Conservation (phyloP, 441 rosid species). For the Brassica hybrid region DNA sequence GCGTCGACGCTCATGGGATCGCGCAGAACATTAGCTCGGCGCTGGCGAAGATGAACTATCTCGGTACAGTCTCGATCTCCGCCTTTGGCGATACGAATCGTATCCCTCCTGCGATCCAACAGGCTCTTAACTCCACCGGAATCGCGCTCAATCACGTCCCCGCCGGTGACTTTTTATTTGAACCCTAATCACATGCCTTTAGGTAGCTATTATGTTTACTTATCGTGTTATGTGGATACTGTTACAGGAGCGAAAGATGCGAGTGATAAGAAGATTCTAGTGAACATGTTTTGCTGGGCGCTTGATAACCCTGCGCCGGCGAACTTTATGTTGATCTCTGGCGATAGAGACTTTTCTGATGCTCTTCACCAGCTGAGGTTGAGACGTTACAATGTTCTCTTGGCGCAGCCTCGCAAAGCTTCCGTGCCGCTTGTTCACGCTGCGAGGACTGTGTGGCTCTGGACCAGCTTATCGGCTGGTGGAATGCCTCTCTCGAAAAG, state of each 20-base stretch:
- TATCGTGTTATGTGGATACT: neutral
- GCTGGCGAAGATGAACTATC: conserved; percentile 65
- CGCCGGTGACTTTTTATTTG: conserved; percentile 34
- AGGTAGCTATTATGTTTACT: neutral
- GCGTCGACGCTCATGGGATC: conserved; percentile 68
- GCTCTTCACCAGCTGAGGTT: conserved; percentile 91
- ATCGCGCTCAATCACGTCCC: conserved; percentile 93
- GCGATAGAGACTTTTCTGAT: conserved; percentile 95
- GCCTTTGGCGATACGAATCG: conserved; percentile 86
- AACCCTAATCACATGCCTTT: neutral
- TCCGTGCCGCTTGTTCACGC: conserved; percentile 84
- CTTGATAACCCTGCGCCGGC: conserved; percentile 96
- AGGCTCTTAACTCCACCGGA: conserved; percentile 88
- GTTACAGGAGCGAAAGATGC: conserved; percentile 87
- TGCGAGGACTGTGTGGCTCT: conserved; percentile 89
- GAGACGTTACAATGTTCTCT: conserved; percentile 87
- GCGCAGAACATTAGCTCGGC: conserved; percentile 91
- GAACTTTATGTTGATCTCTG: conserved; percentile 85
- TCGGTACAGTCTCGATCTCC: conserved; percentile 84
- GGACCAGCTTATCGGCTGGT: conserved; percentile 79
- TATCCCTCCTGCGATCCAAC: conserved; percentile 67
- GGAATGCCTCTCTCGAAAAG: conserved; percentile 64
- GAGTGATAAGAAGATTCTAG: conserved; percentile 95
- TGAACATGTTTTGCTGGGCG: conserved; percentile 96
- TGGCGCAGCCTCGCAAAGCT: conserved; percentile 85